Percentiles rank a stretch among this genome's conserved stretches.
Conservation (phyloP, 2,329 filamentous ascomycete species). For the Cadophora sp. region DNA sequence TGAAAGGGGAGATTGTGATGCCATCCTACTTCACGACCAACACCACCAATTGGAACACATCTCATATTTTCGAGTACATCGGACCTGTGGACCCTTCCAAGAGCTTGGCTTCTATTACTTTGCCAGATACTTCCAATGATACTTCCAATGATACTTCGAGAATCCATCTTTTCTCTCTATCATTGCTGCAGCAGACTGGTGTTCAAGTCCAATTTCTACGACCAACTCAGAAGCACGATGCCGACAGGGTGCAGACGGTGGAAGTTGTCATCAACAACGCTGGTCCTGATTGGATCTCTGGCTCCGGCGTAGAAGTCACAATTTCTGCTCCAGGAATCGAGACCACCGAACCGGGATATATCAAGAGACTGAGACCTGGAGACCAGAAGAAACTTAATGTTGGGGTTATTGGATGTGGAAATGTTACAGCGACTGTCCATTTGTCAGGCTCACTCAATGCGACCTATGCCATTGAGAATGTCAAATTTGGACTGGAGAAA, state of each 20-base stretch:
- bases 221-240: slow-evolving; percentile 53
- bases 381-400: slow-evolving; percentile 51
- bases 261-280: slow-evolving; percentile 51
- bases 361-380: slow-evolving; percentile 52
- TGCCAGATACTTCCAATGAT: slow-evolving; percentile 50
- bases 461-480: slow-evolving; percentile 33
- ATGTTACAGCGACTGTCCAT: slow-evolving; percentile 36
- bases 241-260: slow-evolving; percentile 48
- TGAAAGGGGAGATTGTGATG: slow-evolving; percentile 54
- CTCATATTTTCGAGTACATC: slow-evolving; percentile 55
- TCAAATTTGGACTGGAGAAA: slow-evolving; percentile 47
- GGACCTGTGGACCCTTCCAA: slow-evolving; percentile 49
- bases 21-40: slow-evolving; percentile 51
- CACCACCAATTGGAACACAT: slow-evolving; percentile 51
- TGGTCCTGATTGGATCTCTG: slow-evolving; percentile 47
- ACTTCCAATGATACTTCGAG: slow-evolving; percentile 48
- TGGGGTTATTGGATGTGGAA: slow-evolving; percentile 46
- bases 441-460: slow-evolving; percentile 30
- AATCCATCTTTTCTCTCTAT: slow-evolving; percentile 53
- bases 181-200: slow-evolving; percentile 48
- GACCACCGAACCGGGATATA: slow-evolving; percentile 49
- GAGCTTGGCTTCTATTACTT: slow-evolving; percentile 48
- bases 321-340: slow-evolving; percentile 50
- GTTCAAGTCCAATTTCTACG: slow-evolving; percentile 50
- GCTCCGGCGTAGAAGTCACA: slow-evolving; percentile 43